Percentiles rank a stretch among this genome's conserved stretches.
These are phyloP conservation scores for Macrotyloma uniflorum DNA, from an alignment of 306 rosid genomes.

Conservation along the genomic window DNA sequence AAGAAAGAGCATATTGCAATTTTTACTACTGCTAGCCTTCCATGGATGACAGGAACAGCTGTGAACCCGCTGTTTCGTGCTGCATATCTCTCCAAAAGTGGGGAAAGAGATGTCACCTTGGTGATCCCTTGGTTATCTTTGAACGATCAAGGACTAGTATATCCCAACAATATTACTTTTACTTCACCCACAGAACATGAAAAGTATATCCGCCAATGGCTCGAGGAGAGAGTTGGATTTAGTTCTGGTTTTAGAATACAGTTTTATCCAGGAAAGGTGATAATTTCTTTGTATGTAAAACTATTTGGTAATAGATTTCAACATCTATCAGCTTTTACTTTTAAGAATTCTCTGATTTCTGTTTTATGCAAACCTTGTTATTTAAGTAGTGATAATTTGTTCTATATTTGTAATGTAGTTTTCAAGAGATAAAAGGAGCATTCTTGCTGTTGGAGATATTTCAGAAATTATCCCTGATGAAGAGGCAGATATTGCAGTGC, in stretches of 20 bases:
- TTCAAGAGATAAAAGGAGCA: slow-evolving; percentile 85
- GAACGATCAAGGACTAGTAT: slow-evolving; percentile 74
- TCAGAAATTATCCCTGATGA: slow-evolving; percentile 82
- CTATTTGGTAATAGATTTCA: slow-evolving; percentile 1
- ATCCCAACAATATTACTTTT: slow-evolving; percentile 77
- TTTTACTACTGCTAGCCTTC: slow-evolving; percentile 98
- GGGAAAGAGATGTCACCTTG: slow-evolving; percentile 71
- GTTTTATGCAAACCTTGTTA: not conserved
- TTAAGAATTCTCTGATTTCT: slow-evolving; percentile 4
- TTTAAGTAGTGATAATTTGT: slow-evolving; percentile 33
- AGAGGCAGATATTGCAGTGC: slow-evolving; percentile 88
- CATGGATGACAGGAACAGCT: slow-evolving; percentile 99
- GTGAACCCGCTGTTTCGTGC: slow-evolving; percentile 97
- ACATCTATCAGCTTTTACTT: slow-evolving; percentile 18
- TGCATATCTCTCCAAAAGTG: slow-evolving; percentile 71
- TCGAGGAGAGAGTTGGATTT: slow-evolving; percentile 80
- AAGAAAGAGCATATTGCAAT: slow-evolving; percentile 75
- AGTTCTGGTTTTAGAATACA: slow-evolving; percentile 54
- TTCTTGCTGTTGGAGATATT: slow-evolving; percentile 92
- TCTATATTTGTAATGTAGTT: slow-evolving; percentile 55
- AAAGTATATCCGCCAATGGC: slow-evolving; percentile 74
- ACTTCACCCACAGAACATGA: slow-evolving; percentile 71
- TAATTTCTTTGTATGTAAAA: slow-evolving; percentile 1
- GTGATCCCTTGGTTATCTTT: slow-evolving; percentile 90
- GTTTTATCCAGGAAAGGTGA: slow-evolving; percentile 88